phyloP scores from a whole-genome alignment of 495 filamentous ascomycete species.

The Letharia columbiana region DNA sequence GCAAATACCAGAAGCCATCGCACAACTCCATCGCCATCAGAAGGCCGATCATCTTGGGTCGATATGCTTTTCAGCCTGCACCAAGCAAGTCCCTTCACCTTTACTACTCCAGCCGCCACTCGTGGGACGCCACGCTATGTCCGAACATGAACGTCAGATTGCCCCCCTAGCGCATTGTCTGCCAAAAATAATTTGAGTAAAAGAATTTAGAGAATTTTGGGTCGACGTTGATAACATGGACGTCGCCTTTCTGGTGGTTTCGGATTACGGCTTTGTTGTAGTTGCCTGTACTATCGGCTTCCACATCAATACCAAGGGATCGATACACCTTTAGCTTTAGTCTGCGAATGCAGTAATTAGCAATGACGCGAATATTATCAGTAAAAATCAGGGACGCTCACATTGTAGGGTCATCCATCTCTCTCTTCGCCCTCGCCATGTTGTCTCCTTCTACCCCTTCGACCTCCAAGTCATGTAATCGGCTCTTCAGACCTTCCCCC shows the following conservation, averaged over 20 bases:
- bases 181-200: slow-evolving; percentile 95
- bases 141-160: slow-evolving; percentile 1
- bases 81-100: background rate
- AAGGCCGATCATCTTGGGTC: background rate
- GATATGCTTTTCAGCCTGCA: background rate
- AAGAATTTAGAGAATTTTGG: slow-evolving; percentile 84
- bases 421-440: slow-evolving; percentile 49
- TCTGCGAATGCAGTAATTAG: slow-evolving; percentile 30
- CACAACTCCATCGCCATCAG: background rate
- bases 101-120: background rate
- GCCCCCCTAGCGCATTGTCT: slow-evolving; percentile 56
- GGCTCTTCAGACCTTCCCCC: slow-evolving; percentile 62
- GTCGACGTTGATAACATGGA: slow-evolving; percentile 91
- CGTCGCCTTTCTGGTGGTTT: slow-evolving; percentile 79
- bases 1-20: background rate
- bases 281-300: slow-evolving; percentile 69
- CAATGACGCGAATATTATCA: background rate
- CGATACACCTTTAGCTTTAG: slow-evolving; percentile 87
- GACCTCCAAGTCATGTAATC: slow-evolving; percentile 72
- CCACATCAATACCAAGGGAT: slow-evolving; percentile 80
- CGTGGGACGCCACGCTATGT: background rate
- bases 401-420: slow-evolving; percentile 50
- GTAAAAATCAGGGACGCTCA: slow-evolving; percentile 21
- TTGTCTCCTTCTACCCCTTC: slow-evolving; percentile 63
- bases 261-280: slow-evolving; percentile 81